phyloP scores from a whole-genome alignment of 305 asterid genomes.

The Coffea humblotiana region DNA sequence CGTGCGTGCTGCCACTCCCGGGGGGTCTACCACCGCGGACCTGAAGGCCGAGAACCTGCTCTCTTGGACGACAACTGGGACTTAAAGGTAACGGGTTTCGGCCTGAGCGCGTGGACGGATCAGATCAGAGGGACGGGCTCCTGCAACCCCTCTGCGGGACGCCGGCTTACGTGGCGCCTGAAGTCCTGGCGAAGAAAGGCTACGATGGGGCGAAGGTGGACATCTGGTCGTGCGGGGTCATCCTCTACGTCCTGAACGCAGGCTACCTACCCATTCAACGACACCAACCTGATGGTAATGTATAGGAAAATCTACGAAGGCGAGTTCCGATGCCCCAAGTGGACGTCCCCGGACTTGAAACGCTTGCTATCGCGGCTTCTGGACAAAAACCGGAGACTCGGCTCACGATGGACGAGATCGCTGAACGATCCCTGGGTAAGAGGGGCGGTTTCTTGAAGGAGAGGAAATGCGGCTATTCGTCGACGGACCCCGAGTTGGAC shows the following conservation, averaged over 20 bases:
- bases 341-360: constrained; percentile 14
- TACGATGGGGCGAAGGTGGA: constrained; percentile 20
- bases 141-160: constrained; percentile 19
- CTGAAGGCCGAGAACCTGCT: constrained; percentile 18
- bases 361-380: not conserved
- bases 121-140: constrained; percentile 18
- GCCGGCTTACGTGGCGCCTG: constrained; percentile 24
- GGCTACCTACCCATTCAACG: constrained; percentile 19
- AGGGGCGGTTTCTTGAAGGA: constrained; percentile 35
- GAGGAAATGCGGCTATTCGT: constrained; percentile 7
- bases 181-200: constrained; percentile 19
- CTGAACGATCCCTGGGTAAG: constrained; percentile 6
- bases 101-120: constrained; percentile 18
- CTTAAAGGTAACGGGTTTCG: constrained; percentile 17
- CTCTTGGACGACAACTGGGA: constrained; percentile 15
- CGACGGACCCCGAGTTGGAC: not conserved
- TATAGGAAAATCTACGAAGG: constrained; percentile 18
- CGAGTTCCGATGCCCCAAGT: constrained; percentile 15
- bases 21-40: constrained; percentile 22
- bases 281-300: constrained; percentile 14
- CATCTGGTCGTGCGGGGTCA: constrained; percentile 25
- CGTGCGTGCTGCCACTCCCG: constrained; percentile 18
- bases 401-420: constrained; percentile 8
- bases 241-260: constrained; percentile 11
- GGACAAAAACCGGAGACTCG: constrained; percentile 7